Evolutionary conservation across 2,329 filamentous ascomycete genomes (phyloP).

Genomic region (Aspergillus piperis): DNA sequence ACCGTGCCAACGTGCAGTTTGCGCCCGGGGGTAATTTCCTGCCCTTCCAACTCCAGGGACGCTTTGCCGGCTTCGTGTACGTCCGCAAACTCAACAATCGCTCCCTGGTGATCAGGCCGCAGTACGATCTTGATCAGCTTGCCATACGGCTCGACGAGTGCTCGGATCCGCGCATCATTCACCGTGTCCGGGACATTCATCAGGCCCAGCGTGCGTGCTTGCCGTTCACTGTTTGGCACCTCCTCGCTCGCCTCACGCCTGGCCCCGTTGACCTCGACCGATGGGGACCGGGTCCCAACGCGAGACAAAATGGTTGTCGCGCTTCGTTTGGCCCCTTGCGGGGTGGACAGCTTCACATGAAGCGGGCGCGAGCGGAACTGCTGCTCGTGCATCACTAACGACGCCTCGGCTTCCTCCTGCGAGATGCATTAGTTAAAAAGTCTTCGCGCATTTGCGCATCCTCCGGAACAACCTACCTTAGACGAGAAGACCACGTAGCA

Average conservation of each 20-base stretch:
- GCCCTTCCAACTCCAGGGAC: constrained; percentile 48
- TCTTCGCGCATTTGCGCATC: too few species aligned
- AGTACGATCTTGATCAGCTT: constrained; percentile 73
- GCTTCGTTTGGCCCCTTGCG: constrained; percentile 46
- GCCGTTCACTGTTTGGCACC: constrained; percentile 47
- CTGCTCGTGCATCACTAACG: constrained; percentile 68
- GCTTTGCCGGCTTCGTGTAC: constrained; percentile 68
- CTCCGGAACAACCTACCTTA: constrained; percentile 46
- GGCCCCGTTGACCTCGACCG: constrained; percentile 37
- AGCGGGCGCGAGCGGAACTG: constrained; percentile 69
- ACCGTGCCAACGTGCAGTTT: constrained; percentile 53
- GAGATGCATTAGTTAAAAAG: constrained; percentile 15
- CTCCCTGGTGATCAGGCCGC: constrained; percentile 79
- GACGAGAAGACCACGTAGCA: constrained; percentile 77
- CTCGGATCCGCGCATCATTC: constrained; percentile 78
- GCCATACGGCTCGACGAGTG: constrained; percentile 70
- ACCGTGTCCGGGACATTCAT: constrained; percentile 89
- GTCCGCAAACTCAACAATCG: constrained; percentile 78
- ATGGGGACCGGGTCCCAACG: constrained; percentile 38
- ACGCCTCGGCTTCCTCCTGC: constrained; percentile 65
- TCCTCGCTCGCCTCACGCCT: constrained; percentile 36
- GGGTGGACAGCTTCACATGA: constrained; percentile 60
- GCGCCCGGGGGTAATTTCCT: constrained; percentile 47
- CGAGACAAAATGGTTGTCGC: constrained; percentile 49
- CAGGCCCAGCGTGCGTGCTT: constrained; percentile 73